Base-by-base conservation (phyloP, 768 basidiomycete genomes). In the Kwoniella mangroviensis region DNA sequence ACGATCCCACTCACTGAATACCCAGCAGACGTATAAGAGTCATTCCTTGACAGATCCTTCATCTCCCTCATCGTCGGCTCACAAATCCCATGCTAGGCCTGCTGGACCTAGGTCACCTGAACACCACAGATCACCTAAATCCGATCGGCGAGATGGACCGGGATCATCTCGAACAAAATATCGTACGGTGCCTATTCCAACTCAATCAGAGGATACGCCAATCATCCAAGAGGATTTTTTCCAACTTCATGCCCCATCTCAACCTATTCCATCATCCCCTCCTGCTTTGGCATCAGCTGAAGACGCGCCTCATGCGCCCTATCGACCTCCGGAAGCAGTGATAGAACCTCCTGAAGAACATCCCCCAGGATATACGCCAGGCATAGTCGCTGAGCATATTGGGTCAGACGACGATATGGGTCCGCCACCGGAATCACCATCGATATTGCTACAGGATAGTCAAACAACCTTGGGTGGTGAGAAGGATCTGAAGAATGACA, bases 241-340 rank as follows among this genome's bases (percentile, higher is more conserved):
- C 24, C 28, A 28, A 28, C 15, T 13, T 21, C 28, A 28, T 28
- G 28, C 34, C 34, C n/a, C 10, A 17, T 40, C 56, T n/a, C 56
- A 58, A 28, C 56, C 56, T 15, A n/a, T 58, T n/a, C 15, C 56
- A 17, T 28, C 17, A 13, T 58, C 56, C 17, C 56, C 56, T 58
- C 34, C 56, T 26, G 12, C 24, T 11, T 12, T 58, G 17, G 9
- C n/a, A 19, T 21, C 61, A 7, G 73, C 73, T 4, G 52, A 63
- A 34, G 78, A 75, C 51, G 55, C 59, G 15, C 61, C 74, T n/a
- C 74, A 77, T 43, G 73, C 78, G 4, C 74, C 76, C 1, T 79
- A 77, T 67, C 70, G 78, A 58, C 70, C 78, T 1, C 78, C 78
- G 19, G 78, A 79, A 68, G 70, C 74, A 7, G 76, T 79, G 43